Conservation (phyloP, 1,284 basidiomycete genomes). For the Xerocomus nothofagi region DNA sequence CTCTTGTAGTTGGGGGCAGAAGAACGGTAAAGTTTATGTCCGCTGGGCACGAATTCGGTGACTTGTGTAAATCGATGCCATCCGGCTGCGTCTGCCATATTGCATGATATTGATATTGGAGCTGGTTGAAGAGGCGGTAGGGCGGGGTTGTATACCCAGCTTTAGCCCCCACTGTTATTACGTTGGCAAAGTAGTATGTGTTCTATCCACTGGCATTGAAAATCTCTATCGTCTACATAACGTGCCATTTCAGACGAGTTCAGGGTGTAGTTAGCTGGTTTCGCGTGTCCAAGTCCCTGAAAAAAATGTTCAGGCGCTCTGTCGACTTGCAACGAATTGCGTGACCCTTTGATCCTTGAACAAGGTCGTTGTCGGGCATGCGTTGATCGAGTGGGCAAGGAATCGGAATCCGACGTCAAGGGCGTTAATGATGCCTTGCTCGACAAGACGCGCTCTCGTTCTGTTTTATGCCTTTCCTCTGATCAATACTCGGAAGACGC, state of each 20-base stretch:
- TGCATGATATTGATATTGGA: not conserved
- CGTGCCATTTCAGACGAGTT: too few relatives aligned
- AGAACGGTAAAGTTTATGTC: conserved; percentile 15
- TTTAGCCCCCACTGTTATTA: not conserved
- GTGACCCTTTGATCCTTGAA: too few relatives aligned
- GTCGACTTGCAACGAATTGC: too few relatives aligned
- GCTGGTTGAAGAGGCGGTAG: not conserved
- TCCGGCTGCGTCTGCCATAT: conserved; percentile 12
- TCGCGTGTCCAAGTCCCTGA: too few relatives aligned
- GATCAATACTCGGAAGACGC: conserved; percentile 23
- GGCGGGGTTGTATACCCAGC: not conserved
- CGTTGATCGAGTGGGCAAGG: too few relatives aligned
- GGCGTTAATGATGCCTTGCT: too few relatives aligned
- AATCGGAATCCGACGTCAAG: too few relatives aligned
- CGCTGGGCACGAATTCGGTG: conserved; percentile 10
- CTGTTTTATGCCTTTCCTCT: conserved; percentile 4
- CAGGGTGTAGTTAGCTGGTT: too few relatives aligned
- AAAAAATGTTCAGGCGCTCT: too few relatives aligned
- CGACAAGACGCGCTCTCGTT: not conserved
- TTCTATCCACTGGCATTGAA: not conserved
- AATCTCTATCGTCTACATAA: too few relatives aligned
- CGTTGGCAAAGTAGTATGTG: too few relatives aligned
- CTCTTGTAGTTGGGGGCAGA: conserved; percentile 13
- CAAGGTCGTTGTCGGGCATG: too few relatives aligned
- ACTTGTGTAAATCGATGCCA: conserved; percentile 13